Conservation (phyloP, 495 filamentous ascomycete genomes). For the Penicillium herquei region DNA sequence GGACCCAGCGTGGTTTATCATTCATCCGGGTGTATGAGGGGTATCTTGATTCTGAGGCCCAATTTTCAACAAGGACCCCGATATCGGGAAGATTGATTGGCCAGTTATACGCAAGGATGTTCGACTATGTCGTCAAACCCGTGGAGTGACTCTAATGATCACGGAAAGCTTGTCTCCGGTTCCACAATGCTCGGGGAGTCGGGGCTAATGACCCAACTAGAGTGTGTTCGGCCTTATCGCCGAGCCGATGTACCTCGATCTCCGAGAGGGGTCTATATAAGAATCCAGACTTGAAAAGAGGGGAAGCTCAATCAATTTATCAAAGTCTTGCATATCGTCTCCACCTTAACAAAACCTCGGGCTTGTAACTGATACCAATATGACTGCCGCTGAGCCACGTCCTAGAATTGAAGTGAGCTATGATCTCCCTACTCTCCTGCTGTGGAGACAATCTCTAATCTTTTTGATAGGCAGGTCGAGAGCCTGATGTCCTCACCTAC, state of each 20-base stretch:
- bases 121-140: not conserved
- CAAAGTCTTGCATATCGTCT: not conserved
- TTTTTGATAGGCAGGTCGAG: conserved; percentile 44
- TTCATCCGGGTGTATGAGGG: too few species aligned
- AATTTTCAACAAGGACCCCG: too few species aligned
- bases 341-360: not conserved
- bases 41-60: too few species aligned
- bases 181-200: not conserved
- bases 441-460: too few species aligned
- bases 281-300: not conserved
- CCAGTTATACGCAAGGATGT: not conserved
- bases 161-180: not conserved
- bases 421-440: not conserved
- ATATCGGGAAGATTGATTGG: not conserved
- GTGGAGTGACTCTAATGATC: not conserved
- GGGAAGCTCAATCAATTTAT: not conserved
- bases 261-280: not conserved
- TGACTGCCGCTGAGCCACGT: not conserved
- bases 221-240: not conserved
- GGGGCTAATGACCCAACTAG: not conserved
- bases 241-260: not conserved
- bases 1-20: too few species aligned
- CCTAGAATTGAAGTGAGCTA: not conserved
- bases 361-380: too few species aligned
- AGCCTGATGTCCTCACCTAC: conserved; percentile 64